Conservation (phyloP, 2,329 filamentous ascomycete species). For the Claviceps monticola region DNA sequence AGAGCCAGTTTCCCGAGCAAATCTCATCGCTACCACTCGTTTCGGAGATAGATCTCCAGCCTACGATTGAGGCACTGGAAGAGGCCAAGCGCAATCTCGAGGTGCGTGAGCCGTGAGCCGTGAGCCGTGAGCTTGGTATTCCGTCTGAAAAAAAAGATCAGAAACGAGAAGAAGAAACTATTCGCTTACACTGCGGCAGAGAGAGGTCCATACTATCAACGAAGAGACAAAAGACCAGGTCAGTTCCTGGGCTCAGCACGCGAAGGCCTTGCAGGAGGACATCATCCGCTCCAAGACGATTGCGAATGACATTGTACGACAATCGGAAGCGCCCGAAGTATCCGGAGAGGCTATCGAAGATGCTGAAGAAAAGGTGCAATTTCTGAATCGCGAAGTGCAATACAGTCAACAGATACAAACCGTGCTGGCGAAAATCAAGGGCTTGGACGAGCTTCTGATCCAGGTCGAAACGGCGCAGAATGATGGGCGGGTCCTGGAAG, state of each 20-base stretch:
- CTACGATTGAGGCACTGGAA: slow-evolving; percentile 25
- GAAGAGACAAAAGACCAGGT: slow-evolving; percentile 66
- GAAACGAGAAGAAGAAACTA: background rate
- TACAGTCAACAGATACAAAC: slow-evolving; percentile 44
- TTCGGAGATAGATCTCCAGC: slow-evolving; percentile 23
- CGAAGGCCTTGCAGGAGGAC: slow-evolving; percentile 72
- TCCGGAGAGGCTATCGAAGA: slow-evolving; percentile 39
- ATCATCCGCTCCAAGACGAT: slow-evolving; percentile 68
- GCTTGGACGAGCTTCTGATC: slow-evolving; percentile 47
- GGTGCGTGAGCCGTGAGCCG: slow-evolving; percentile 15
- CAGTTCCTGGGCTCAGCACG: slow-evolving; percentile 73
- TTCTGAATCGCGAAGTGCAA: slow-evolving; percentile 41
- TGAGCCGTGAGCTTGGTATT: background rate
- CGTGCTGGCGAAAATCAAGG: slow-evolving; percentile 35
- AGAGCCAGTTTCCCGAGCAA: slow-evolving; percentile 28
- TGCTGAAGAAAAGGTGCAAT: slow-evolving; percentile 40
- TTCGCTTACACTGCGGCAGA: slow-evolving; percentile 11
- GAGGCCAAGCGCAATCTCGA: slow-evolving; percentile 24
- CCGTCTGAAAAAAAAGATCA: background rate
- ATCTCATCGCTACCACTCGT: slow-evolving; percentile 23
- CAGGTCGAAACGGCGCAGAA: slow-evolving; percentile 44
- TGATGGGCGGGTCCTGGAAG: slow-evolving; percentile 42
- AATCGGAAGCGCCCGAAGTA: slow-evolving; percentile 51
- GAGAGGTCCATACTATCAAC: slow-evolving; percentile 64
- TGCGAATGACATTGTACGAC: slow-evolving; percentile 66